Base-by-base conservation (phyloP, 1,139 yeast genomes). In the Suhomyces chickasaworum region DNA sequence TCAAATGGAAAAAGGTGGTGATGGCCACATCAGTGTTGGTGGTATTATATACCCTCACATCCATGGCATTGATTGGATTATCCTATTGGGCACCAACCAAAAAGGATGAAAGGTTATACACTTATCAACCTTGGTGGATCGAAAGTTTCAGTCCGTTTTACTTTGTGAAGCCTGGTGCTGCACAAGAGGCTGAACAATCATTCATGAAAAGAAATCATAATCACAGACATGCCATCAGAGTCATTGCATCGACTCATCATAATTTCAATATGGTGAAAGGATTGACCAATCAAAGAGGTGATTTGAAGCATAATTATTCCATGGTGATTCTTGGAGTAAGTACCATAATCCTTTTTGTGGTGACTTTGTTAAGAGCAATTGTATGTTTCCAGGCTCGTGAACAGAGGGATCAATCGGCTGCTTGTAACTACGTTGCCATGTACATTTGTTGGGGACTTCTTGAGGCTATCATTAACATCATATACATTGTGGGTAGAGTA, bases 61-160 rank as follows among this genome's bases (percentile, higher is more conserved):
- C 90, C 1, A 60, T 80, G 38, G 44, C 61, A 9, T 72, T 86
- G 58, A 69, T 85, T 44, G 60, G 61, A 0, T 62, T 77, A 35
- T 81, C 91, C 0, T 86, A 71, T 59, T 53, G 78, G 48, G 77
- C 80, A 47, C 84, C 89, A 21, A 81, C 88, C 12, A 55, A 65
- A 39, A 73, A 73, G 50, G 85, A 83, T 59, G 79, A 75, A 55
- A 65, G 69, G 41, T 68, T 82, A 37, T 71, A 76, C 55, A 83
- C 89, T 16, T 81, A 81, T 60, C 93, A 86, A 63, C 89, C 95
- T 32, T 83, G 85, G 77, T 86, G 95, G 95, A 82, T 86, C 58
- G 83, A 83, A 59, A 76, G 82, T 1, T 83, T 84, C 56, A 60
- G 68, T 15, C 75, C 84, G 12, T 65, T 71, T 37, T 83, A 83